Evolutionary conservation across 768 basidiomycete species (phyloP).

Genomic region (Leccinum disarticulatum): DNA sequence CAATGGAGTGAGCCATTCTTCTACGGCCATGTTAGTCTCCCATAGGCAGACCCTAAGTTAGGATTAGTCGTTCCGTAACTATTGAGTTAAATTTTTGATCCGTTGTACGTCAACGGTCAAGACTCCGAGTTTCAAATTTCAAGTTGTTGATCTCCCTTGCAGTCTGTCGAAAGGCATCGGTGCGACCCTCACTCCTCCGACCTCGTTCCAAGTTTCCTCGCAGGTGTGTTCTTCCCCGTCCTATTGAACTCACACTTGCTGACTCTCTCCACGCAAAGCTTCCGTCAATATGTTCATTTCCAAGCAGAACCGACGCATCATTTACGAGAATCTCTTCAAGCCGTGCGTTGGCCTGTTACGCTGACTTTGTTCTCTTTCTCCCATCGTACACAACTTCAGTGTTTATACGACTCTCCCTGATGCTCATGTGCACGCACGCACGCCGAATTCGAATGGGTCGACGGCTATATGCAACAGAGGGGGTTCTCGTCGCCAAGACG

Average conservation of each 20-base stretch:
- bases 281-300: conserved; percentile 86
- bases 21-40: too few species aligned
- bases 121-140: conserved; percentile 19
- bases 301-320: conserved; percentile 90
- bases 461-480: conserved; percentile 57
- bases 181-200: conserved; percentile 23
- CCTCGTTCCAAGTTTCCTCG: neutral
- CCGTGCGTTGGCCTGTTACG: conserved; percentile 56
- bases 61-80: too few species aligned
- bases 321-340: conserved; percentile 99
- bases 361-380: conserved; percentile 1
- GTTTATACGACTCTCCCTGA: neutral
- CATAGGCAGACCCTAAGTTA: too few species aligned
- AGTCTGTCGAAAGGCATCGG: conserved; percentile 31
- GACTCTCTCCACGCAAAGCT: conserved; percentile 30
- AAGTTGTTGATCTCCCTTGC: conserved; percentile 24
- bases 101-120: conserved; percentile 24
- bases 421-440: too few species aligned
- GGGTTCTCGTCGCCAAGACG: conserved; percentile 66
- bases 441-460: neutral
- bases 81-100: too few species aligned
- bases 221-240: neutral
- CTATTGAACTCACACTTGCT: conserved; percentile 4
- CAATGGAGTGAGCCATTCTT: too few species aligned
- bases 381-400: neutral